These are phyloP conservation scores for Elongisporangium anandrum DNA, from an alignment of 352 stramenopile species.

Conservation along the genomic window DNA sequence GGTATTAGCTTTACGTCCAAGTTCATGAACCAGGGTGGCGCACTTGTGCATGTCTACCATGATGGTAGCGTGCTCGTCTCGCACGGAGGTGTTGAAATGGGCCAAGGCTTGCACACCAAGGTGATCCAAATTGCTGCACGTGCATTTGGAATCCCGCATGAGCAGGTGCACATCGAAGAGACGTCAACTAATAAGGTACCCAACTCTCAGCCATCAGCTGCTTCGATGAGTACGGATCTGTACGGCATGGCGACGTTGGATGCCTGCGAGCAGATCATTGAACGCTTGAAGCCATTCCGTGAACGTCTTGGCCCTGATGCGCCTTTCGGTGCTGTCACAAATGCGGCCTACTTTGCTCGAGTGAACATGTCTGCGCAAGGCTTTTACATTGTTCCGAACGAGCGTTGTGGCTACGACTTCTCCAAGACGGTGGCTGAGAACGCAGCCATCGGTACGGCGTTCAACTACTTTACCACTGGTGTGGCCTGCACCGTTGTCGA, in stretches of 20 bases:
- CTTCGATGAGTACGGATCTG: conserved; percentile 94
- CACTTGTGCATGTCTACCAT: conserved; percentile 94
- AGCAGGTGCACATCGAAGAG: conserved; percentile 93
- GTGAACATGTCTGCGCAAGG: conserved; percentile 94
- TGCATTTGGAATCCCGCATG: conserved; percentile 90
- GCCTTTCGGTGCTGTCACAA: conserved; percentile 78
- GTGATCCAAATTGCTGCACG: conserved; percentile 87
- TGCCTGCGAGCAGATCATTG: conserved; percentile 94
- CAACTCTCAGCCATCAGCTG: conserved; percentile 92
- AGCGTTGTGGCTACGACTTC: conserved; percentile 93
- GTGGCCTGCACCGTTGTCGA: conserved; percentile 92
- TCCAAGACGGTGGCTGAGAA: conserved; percentile 86
- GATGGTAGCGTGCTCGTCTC: conserved; percentile 95
- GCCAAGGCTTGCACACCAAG: conserved; percentile 96
- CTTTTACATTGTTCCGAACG: conserved; percentile 92
- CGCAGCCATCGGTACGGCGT: conserved; percentile 84
- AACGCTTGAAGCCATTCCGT: conserved; percentile 81
- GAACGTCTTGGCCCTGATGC: conserved; percentile 70
- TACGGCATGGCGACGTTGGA: conserved; percentile 97
- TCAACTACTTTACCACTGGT: conserved; percentile 97
- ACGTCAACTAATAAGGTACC: conserved; percentile 94
- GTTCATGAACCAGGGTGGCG: conserved; percentile 96
- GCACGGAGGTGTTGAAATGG: conserved; percentile 97
- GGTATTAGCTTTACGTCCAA: conserved; percentile 96
- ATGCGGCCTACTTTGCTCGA: conserved; percentile 90